Percentiles rank a stretch among this genome's conserved stretches.
Evolutionary conservation across 371 early-diverging fungal genomes (phyloP).

Genomic region (Mortierella sp.): DNA sequence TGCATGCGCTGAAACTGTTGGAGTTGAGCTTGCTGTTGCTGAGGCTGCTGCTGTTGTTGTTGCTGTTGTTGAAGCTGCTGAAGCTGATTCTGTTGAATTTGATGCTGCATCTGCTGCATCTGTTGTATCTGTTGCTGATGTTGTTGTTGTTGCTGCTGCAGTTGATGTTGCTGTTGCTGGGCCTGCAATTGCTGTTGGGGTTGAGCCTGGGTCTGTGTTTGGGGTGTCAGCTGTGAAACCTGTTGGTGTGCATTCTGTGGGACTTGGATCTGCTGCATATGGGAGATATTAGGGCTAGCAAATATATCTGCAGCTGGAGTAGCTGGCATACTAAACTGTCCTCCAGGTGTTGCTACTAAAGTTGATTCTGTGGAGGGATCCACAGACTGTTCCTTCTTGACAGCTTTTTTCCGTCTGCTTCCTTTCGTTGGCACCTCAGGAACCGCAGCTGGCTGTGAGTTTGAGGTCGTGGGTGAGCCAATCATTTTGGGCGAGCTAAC

Average conservation of each 20-base stretch:
- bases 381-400: constrained; percentile 40
- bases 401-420: constrained; percentile 28
- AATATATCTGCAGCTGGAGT: constrained; percentile 29
- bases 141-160: constrained; percentile 5
- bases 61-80: constrained; percentile 23
- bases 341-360: constrained; percentile 10
- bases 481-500: constrained; percentile 32
- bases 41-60: constrained; percentile 22
- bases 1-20: constrained; percentile 7
- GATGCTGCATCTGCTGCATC: constrained; percentile 23
- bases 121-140: constrained; percentile 18
- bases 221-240: neutral
- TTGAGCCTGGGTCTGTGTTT: constrained; percentile 13
- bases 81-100: constrained; percentile 20
- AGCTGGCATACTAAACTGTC: constrained; percentile 23
- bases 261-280: constrained; percentile 26
- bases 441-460: constrained; percentile 14
- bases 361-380: constrained; percentile 32
- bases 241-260: constrained; percentile 18
- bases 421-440: constrained; percentile 36
- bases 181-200: constrained; percentile 11
- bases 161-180: constrained; percentile 8
- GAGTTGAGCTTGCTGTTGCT: constrained; percentile 15
- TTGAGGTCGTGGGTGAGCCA: constrained; percentile 37
- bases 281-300: constrained; percentile 31